Conservation (phyloP, 2,329 filamentous ascomycete species). For the Ophiostoma perfectum region DNA sequence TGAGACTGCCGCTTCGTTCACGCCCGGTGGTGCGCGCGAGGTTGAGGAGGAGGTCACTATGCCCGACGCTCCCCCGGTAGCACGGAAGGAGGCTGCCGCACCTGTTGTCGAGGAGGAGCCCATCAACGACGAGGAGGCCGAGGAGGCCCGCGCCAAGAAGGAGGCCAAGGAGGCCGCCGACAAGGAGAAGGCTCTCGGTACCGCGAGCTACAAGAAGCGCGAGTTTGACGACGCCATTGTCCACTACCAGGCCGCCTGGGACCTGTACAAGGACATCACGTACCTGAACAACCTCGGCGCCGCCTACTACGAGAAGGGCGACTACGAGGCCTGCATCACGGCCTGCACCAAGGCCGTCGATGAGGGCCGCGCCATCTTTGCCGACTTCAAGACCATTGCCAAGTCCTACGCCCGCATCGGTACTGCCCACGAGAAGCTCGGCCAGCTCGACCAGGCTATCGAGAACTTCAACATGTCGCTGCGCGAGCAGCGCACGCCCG, state of each 20-base stretch:
- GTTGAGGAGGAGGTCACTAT: constrained; percentile 70
- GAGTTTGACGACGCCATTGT: constrained; percentile 92
- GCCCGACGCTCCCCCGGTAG: constrained; percentile 51
- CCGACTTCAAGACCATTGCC: constrained; percentile 97
- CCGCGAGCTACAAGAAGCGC: constrained; percentile 96
- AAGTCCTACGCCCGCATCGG: constrained; percentile 98
- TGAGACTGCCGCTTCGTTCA: constrained; percentile 30
- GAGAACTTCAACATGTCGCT: constrained; percentile 89
- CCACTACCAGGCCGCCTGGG: constrained; percentile 95
- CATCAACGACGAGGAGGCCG: constrained; percentile 42
- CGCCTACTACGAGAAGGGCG: constrained; percentile 92
- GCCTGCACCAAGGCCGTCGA: constrained; percentile 82
- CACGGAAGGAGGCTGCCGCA: constrained; percentile 31
- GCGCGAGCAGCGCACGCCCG: constrained; percentile 93
- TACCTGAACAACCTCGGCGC: constrained; percentile 96
- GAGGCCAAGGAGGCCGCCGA: constrained; percentile 91
- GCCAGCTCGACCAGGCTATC: constrained; percentile 72
- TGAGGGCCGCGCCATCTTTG: constrained; percentile 80
- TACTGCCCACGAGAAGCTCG: constrained; percentile 84
- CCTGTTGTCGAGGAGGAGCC: constrained; percentile 39
- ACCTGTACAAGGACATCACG: constrained; percentile 88
- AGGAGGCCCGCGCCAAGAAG: constrained; percentile 68
- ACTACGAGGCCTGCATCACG: constrained; percentile 82
- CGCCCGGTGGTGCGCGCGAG: background rate
- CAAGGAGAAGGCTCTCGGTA: constrained; percentile 89